Evolutionary conservation across 345 rosid genomes (phyloP), one percentile per base, ranked within the genome.

Genomic region (Mercurialis annua): DNA sequence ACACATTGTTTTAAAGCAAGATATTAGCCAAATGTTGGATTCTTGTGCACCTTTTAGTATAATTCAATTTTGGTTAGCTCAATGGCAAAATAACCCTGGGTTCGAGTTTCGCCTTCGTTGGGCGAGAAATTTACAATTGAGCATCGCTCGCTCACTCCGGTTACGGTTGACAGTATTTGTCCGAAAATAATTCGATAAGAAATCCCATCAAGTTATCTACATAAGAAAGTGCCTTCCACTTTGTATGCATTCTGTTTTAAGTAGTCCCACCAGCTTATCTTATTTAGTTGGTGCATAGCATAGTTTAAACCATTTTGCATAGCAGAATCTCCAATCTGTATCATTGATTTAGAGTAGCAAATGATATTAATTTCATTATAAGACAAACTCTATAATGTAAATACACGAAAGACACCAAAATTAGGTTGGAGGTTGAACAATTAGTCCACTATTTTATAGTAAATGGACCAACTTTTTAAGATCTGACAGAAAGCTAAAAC

Each of bases 401-500:
- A 55, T n/a, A 50, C 14, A 49, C 31, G 43, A 30, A 29, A 44
- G 24, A 36, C 43, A 52, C 40, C 20, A 14, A 40, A 42, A 51
- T 42, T 23, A 66, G 58, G 50, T n/a, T 60, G 38, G 27, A 21
- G 33, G 64, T 54, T 58, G 84, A 80, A 74, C 87, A 86, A 72
- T 62, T 29, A 36, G 14, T 60, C 75, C 87, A 83, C 83, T 68
- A 67, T 10, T 20, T 40, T 3, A 9, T 15, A 43, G 65, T 26
- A 11, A 29, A 34, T 23, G 68, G 59, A 57, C 61, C 57, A 69
- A 30, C 15, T 36, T 47, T 23, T 9, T 40, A 7, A 40, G 11
- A 40, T 1, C 8, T 40, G 11, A 40, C 11, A 56, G n/a, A n/a
- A 60, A 49, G 67, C 38, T 33, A 31, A 18, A 62, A 44, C 15